Percentiles rank a stretch among this genome's conserved stretches.
These are phyloP conservation scores for Fusarium irregulare DNA, from an alignment of 2,329 filamentous ascomycete species.

Conservation along the genomic window DNA sequence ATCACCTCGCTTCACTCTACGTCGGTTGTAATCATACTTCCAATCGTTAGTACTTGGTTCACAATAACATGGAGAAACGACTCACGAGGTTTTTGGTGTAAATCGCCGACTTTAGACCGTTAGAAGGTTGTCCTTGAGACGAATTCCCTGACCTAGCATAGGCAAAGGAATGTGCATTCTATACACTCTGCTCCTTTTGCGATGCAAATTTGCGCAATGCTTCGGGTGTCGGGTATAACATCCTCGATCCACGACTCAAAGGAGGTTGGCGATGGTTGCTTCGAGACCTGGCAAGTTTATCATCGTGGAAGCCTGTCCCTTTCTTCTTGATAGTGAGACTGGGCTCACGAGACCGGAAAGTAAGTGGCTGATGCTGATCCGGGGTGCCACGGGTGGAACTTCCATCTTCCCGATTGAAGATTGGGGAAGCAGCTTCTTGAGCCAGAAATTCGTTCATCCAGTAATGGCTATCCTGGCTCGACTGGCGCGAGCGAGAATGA, in stretches of 20 bases:
- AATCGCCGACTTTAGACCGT: too few relatives aligned
- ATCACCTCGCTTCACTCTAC: slow-evolving; percentile 22
- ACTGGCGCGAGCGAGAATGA: neutral
- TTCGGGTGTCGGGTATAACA: neutral
- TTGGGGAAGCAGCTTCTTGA: neutral
- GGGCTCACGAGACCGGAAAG: fast-evolving
- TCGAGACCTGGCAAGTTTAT: neutral
- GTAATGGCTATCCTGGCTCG: neutral
- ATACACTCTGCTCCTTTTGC: neutral
- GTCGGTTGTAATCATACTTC: slow-evolving; percentile 8
- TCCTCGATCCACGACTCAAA: slow-evolving; percentile 19
- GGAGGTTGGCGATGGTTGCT: slow-evolving; percentile 16
- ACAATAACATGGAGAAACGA: neutral
- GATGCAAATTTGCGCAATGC: neutral
- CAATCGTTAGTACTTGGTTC: slow-evolving; percentile 2
- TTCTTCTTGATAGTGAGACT: neutral
- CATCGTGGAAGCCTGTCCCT: slow-evolving; percentile 21
- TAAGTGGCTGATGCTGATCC: neutral
- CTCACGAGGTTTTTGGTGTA: neutral
- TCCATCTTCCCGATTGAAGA: neutral
- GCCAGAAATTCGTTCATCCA: neutral
- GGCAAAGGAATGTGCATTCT: neutral
- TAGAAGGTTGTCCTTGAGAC: neutral
- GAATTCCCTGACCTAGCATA: too few relatives aligned
- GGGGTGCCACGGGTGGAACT: neutral